Base-by-base conservation (phyloP, 164 flowering plant genomes). In the Tinospora cordifolia region DNA sequence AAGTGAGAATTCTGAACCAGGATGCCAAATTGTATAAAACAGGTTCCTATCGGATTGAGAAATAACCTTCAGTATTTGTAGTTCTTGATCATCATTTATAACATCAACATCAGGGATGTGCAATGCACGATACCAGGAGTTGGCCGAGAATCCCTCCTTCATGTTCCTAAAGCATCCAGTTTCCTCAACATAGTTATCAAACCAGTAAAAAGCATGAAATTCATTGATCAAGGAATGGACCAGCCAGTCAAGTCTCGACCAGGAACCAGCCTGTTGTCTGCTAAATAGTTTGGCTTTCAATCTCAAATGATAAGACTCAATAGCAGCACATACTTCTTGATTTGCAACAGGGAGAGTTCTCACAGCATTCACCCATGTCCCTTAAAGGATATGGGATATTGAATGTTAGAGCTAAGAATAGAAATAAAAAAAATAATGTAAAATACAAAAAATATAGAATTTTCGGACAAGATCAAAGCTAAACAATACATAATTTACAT, bases 1-100 rank as follows among this genome's bases (percentile, higher is more conserved):
- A 14, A 81, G 38, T 0, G 84, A 71, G 59, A 86, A 86, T 69
- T 86, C 89, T 0, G 87, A 83, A 63, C 89, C 87, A 63, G 87
- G 87, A 62, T 80, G 81, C 89, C 87, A 86, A 65, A 84, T 65
- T 7, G 81, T 82, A 65, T 84, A 81, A 22, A 75, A 81, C 64
- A 78, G 14, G 41, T 25, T 83, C 69, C 86, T 77, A 54, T 84
- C 77, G 7, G 84, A 74, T 72, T 82, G 88, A 40, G 84, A 82
- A 49, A 84, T 65, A 66, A 85, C 82, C 74, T 80, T 80, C n/a
- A 83, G 82, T 51, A 79, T 30, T 40, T 74, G 82, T 10, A 80
- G 83, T 65, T 85, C 81, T 69, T 75, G 80, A 72, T 79, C 87
- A 68, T 85, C 87, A 60, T 82, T 63, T 15, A 78, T 69, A n/a